Conservation (phyloP, 1,284 basidiomycete species). For the Sporisorium graminicola region DNA sequence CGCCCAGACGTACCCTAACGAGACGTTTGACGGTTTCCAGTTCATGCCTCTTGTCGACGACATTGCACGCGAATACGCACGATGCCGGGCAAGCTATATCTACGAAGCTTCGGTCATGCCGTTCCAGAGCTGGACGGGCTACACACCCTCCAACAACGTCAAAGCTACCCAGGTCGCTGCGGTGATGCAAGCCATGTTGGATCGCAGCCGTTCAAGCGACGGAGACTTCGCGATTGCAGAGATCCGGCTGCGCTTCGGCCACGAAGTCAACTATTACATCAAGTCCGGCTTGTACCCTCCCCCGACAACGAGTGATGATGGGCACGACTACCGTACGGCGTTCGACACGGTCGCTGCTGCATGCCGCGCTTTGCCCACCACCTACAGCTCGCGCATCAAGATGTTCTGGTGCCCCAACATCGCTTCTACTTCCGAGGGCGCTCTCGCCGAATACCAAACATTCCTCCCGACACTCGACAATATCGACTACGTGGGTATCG, state of each 20-base stretch:
- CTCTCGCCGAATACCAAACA: conserved; percentile 24
- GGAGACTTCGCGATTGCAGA: conserved; percentile 21
- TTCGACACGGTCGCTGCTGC: conserved; percentile 37
- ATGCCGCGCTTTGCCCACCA: background rate
- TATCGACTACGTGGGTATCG: conserved; percentile 43
- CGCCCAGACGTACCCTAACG: conserved; percentile 34
- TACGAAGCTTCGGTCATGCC: conserved; percentile 48
- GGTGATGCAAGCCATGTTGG: conserved; percentile 27
- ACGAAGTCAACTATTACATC: conserved; percentile 50
- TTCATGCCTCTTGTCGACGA: conserved; percentile 39
- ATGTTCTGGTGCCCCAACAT: conserved; percentile 50
- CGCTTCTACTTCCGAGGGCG: conserved; percentile 21
- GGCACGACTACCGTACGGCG: conserved; percentile 13
- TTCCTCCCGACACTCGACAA: conserved; percentile 20
- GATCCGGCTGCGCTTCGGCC: conserved; percentile 29
- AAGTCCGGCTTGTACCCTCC: conserved; percentile 29
- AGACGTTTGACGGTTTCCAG: conserved; percentile 34
- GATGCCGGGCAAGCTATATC: background rate
- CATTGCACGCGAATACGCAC: conserved; percentile 12
- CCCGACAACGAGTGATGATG: conserved; percentile 11
- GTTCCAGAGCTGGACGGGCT: conserved; percentile 35
- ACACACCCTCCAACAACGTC: conserved; percentile 12
- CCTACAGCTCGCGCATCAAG: conserved; percentile 18
- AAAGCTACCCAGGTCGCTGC: conserved; percentile 25
- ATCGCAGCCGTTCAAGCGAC: background rate